Evolutionary conservation across 495 filamentous ascomycete species (phyloP).

Genomic region (Penicillium paxilli): DNA sequence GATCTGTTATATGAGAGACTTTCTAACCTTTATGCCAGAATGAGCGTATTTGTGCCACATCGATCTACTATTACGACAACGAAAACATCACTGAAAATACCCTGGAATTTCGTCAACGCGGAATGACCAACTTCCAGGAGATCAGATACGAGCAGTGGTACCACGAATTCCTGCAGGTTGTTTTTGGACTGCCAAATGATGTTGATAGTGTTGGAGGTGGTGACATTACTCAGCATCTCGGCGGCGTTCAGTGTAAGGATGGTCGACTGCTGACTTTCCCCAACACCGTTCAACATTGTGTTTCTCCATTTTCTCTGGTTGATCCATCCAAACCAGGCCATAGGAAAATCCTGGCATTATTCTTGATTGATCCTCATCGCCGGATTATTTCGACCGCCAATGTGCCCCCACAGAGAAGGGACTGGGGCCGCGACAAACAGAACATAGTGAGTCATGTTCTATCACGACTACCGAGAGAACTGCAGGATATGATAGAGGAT

Average conservation of each 20-base stretch:
- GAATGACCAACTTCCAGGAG: slow-evolving; percentile 6
- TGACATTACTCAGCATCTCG: slow-evolving; percentile 35
- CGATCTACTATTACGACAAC: slow-evolving; percentile 61
- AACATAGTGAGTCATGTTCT: not conserved
- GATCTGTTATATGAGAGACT: too few species aligned
- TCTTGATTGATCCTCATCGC: slow-evolving; percentile 54
- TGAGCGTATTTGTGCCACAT: slow-evolving; percentile 58
- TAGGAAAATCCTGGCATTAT: slow-evolving; percentile 56
- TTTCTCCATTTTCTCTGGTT: slow-evolving; percentile 46
- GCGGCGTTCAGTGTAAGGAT: slow-evolving; percentile 27
- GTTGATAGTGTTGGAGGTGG: not conserved
- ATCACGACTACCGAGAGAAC: not conserved
- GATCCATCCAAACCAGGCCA: slow-evolving; percentile 54
- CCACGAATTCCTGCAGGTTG: slow-evolving; percentile 24
- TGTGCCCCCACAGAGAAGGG: slow-evolving; percentile 53
- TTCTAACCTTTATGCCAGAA: slow-evolving; percentile 36
- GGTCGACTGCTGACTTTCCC: slow-evolving; percentile 37
- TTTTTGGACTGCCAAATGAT: slow-evolving; percentile 27
- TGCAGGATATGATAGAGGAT: slow-evolving; percentile 13
- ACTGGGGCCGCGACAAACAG: slow-evolving; percentile 30
- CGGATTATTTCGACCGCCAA: slow-evolving; percentile 55
- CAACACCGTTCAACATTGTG: slow-evolving; percentile 50
- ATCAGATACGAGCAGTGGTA: slow-evolving; percentile 26
- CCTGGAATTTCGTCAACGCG: slow-evolving; percentile 51
- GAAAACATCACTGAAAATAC: slow-evolving; percentile 59